Evolutionary conservation across 768 basidiomycete species (phyloP).

Genomic region (Tulasnella calospora): DNA sequence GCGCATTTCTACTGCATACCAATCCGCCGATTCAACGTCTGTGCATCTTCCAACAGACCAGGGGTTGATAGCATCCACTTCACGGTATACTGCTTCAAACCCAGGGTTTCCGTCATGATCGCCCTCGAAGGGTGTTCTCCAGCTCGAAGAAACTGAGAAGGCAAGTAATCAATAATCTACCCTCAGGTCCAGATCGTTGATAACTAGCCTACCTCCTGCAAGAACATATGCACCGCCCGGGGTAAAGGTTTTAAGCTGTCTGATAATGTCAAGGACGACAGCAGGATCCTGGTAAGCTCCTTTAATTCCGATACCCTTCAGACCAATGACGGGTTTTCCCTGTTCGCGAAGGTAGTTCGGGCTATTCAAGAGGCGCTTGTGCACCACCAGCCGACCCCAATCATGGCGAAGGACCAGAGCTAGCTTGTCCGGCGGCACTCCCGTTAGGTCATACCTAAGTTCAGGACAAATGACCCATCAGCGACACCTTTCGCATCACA

Average conservation of each 20-base stretch:
- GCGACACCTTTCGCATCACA: background rate
- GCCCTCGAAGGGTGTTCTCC: constrained; percentile 62
- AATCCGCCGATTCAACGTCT: constrained; percentile 56
- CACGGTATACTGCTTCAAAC: constrained; percentile 68
- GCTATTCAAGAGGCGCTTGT: constrained; percentile 59
- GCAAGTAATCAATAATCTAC: background rate
- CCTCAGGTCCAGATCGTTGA: background rate
- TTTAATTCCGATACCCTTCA: constrained; percentile 69
- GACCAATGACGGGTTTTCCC: constrained; percentile 61
- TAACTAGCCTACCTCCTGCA: constrained; percentile 16
- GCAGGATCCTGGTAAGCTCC: constrained; percentile 58
- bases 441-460: constrained; percentile 75
- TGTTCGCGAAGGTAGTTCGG: constrained; percentile 69
- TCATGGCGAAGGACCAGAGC: constrained; percentile 62
- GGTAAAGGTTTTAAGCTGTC: constrained; percentile 55
- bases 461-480: background rate
- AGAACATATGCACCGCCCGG: constrained; percentile 68
- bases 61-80: constrained; percentile 74
- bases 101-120: constrained; percentile 62
- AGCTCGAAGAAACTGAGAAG: constrained; percentile 42
- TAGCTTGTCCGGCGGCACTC: constrained; percentile 67
- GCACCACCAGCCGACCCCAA: constrained; percentile 64
- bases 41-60: constrained; percentile 76
- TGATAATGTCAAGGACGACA: constrained; percentile 50
- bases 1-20: constrained; percentile 59